A percentile compares a stretch with the other conserved stretches of the same genome.
These are phyloP conservation scores for Volvox africanus DNA, from an alignment of 139 green algal genomes.

Conservation along the genomic window DNA sequence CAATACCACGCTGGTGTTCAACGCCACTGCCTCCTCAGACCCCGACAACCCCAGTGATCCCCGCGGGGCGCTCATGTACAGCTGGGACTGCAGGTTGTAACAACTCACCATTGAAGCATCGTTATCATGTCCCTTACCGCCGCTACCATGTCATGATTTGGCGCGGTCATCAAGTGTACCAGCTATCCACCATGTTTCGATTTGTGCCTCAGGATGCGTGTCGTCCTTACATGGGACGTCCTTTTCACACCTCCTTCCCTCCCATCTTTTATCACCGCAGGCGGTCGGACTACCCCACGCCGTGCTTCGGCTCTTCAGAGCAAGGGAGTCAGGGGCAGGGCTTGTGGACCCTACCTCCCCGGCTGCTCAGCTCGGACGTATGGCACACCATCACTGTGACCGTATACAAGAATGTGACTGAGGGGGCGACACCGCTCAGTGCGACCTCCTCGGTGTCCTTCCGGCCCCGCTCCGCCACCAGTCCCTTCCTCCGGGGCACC, in stretches of 20 bases:
- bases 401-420: background rate
- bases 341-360: background rate
- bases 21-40: constrained; percentile 6
- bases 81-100: constrained; percentile 19
- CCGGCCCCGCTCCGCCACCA: constrained; percentile 5
- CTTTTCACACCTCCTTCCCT: background rate
- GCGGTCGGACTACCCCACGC: constrained; percentile 34
- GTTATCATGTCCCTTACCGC: no score
- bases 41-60: background rate
- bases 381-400: constrained; percentile 31
- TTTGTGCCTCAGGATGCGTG: no score
- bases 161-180: no score
- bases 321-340: background rate
- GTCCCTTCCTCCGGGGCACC: constrained; percentile 1
- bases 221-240: no score
- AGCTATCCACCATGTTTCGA: no score
- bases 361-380: background rate
- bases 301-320: constrained; percentile 1
- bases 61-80: background rate
- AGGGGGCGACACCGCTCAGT: background rate
- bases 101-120: no score
- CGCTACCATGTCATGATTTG: no score
- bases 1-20: background rate
- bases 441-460: background rate
- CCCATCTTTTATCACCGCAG: background rate